Evolutionary conservation across 306 rosid genomes (phyloP), one percentile per base, ranked within the genome.

Genomic region (Trichosanthes cucumerina): DNA sequence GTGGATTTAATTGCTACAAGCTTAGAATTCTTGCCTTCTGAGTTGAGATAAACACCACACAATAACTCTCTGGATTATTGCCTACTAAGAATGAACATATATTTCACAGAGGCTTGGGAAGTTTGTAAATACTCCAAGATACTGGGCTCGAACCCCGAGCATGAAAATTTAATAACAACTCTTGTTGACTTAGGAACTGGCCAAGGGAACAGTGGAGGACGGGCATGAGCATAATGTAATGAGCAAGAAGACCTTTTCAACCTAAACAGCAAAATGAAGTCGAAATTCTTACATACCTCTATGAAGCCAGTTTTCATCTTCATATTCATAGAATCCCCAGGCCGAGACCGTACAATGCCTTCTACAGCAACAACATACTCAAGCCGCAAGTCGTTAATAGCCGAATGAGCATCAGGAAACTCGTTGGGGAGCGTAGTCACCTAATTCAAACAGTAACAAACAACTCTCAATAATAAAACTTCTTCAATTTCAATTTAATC

Each of bases 351-450:
- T 43, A 92, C 92, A 66, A 87, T 7, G 69, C 99, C 99, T 79
- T 95, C 96, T n/a, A 95, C 87, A 66, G 97, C 90, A 74, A 92
- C 88, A 70, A 95, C 99, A 46, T 92, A 88, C 92, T 95, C 97
- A 36, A 95, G 88, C 66, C 99, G 82, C 76, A 87, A 73, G 82
- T 87, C 88, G 79, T 91, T 95, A 49, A 92, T 70, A 28, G 78
- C 87, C 49, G 88, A 77, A 84, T 92, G 97, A 6, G 95, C 96
- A 50, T 91, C 86, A 28, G 93, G 98, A 80, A 88, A 95, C 77
- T 90, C 87, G n/a, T 88, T 91, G n/a, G 97, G 95, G 75, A 89
- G 97, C 52, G 98, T 92, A n/a, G 98, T 86, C 58, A 95, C 84
- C 97, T 92, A 50, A 76, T 68, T 28, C 58, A 68, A 66, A 6